Evolutionary conservation across 768 basidiomycete genomes (phyloP), one percentile per base, ranked within the genome.

Genomic region (Pleurotus eryngii): DNA sequence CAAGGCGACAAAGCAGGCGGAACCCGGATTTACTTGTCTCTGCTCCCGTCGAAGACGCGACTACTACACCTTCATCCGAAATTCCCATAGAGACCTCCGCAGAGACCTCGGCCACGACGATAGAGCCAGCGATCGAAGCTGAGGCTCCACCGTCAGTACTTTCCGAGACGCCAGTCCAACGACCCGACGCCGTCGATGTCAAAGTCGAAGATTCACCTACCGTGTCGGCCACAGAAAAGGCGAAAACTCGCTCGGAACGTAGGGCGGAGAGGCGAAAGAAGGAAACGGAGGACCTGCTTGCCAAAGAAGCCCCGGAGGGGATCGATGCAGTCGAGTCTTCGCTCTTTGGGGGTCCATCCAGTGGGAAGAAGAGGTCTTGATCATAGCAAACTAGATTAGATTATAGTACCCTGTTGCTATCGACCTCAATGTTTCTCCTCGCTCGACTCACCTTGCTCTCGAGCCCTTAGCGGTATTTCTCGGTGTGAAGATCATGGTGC

Each of bases 261-360:
- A 20, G 45, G 48, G 22, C 53, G n/a, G 42, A 37, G 27, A 47
- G 50, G 45, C 26, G 30, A 18, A 37, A 35, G 38, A 47, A 46
- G 48, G 55, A 37, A 37, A 37, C 57, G 49, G 60, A 60, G 45
- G 40, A 49, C 35, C 59, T 60, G 47, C 61, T 60, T 58, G 62
- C 57, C 4, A 61, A 63, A 61, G 68, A 62, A 6, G 39, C 51
- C 18, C 51, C 51, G 20, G 51, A 54, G 24, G 51, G 51, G 12
- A 20, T 54, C 12, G 51, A 54, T 2, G 51, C 51, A 20, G 51
- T 39, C 14, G 51, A 54, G 39, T 54, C 51, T 15, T 54, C 51
- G 5, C 24, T 54, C n/a, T 54, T 54, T 42, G 51, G 51, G 8
- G 51, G 39, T 6, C 51, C 51, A 17, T 35, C 35, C 12, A 27